Base-by-base conservation (phyloP, 192 early-diverging fungal genomes). In the Coemansia asiatica region DNA sequence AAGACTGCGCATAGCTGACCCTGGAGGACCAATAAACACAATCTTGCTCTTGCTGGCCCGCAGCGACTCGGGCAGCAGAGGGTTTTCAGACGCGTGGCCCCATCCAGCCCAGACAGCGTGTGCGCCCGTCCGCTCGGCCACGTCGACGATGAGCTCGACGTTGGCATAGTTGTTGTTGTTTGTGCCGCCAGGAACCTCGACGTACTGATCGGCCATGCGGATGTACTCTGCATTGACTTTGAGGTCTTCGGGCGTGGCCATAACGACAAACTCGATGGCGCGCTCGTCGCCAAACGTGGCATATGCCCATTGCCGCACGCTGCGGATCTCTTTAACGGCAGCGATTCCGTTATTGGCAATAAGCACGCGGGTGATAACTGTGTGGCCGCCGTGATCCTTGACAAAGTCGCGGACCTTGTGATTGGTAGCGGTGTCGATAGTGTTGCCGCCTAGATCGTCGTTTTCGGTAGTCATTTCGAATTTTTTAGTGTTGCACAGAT, bases 321-420 rank as follows among this genome's bases (percentile, higher is more conserved):
- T 97, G 40, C 97, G 88, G 68, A 99, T 99, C 85, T 95, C 94
- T 76, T 99, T 99, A 68, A 99, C 95, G 47, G 97, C 97, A 1
- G 97, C 97, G 78, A 99, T 97, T 64, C 97, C 97, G 85, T 97
- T 97, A 87, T 99, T 99, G 67, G 97, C 97, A 76, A 99, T 95
- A 46, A 99, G 86, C 28, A 99, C 90, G 71, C 94, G 94, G 33
- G 90, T 91, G 69, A 98, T 97, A 31, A 94, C 89, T 49, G 90
- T 91, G 78, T 92, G 91, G 26, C 92, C 92, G 60, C 85, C 86
- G 68, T 90, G 74, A 61, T 86, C 85, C 78, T 85, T 81, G 55
- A 92, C 91, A 81, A 90, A 92, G 53, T 92, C 89, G 54, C 88
- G 84, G 23, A 92, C 88, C 56, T 76, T 75, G 44, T 85, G 85